Conservation (phyloP, 495 filamentous ascomycete species). For the Daldinia childiae region DNA sequence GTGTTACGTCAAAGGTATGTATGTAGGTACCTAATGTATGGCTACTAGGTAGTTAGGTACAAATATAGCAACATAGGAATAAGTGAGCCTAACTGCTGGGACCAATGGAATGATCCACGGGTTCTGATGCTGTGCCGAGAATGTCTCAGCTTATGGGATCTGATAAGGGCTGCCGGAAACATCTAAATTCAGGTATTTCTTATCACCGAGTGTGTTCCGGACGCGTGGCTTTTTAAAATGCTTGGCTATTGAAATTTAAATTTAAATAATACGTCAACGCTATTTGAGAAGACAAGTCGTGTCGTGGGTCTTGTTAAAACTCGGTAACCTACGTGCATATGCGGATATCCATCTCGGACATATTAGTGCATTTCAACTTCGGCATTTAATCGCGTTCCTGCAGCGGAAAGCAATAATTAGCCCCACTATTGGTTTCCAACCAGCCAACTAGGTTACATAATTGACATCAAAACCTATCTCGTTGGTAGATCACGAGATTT, state of each 20-base stretch:
- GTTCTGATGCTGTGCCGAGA: neutral
- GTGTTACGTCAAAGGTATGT: neutral
- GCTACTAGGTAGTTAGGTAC: neutral
- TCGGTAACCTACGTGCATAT: neutral
- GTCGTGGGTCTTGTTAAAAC: neutral
- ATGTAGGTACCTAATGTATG: no score
- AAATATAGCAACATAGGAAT: slow-evolving; percentile 3
- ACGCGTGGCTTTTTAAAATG: neutral
- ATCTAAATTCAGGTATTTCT: slow-evolving; percentile 1
- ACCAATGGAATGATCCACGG: neutral
- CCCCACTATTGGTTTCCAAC: neutral
- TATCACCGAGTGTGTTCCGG: neutral
- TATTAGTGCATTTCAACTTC: neutral
- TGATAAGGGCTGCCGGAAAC: neutral
- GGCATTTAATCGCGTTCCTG: neutral
- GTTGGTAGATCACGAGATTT: neutral
- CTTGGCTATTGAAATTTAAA: neutral
- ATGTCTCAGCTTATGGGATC: neutral
- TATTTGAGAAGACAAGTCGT: neutral
- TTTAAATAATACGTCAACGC: neutral
- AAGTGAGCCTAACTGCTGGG: neutral
- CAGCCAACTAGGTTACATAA: no score
- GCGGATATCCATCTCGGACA: neutral
- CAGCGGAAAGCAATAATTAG: neutral
- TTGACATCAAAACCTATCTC: neutral